Evolutionary conservation across 2,329 filamentous ascomycete species (phyloP).

Genomic region (Macrophomina tecta): DNA sequence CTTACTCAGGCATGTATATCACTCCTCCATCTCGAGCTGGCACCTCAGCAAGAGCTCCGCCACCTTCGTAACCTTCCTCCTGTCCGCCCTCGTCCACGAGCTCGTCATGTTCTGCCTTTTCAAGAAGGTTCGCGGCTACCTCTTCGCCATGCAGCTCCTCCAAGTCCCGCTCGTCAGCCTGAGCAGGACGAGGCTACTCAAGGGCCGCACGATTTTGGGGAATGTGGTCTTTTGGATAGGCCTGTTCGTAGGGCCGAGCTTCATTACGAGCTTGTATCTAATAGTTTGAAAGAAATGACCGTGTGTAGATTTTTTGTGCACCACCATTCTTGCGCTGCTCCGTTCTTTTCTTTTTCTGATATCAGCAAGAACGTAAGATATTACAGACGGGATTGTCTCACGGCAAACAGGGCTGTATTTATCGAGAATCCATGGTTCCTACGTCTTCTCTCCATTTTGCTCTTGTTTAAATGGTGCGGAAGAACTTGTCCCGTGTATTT

Average conservation of each 20-base stretch:
- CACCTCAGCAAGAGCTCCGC: slow-evolving; percentile 73
- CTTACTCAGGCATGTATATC: slow-evolving; percentile 78
- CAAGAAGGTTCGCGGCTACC: slow-evolving; percentile 75
- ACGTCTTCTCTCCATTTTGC: no score
- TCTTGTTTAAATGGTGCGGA: no score
- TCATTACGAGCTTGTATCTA: slow-evolving; percentile 61
- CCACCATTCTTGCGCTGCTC: no score
- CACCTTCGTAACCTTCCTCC: slow-evolving; percentile 76
- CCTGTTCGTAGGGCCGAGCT: slow-evolving; percentile 76
- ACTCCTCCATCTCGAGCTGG: slow-evolving; percentile 75
- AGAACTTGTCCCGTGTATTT: no score
- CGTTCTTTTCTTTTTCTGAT: no score
- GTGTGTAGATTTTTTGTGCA: no score
- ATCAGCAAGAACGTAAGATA: no score
- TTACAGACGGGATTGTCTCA: no score
- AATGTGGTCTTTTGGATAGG: slow-evolving; percentile 81
- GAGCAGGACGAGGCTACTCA: slow-evolving; percentile 70
- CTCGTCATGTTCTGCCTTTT: slow-evolving; percentile 82
- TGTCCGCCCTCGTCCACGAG: slow-evolving; percentile 75
- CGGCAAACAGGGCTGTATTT: no score
- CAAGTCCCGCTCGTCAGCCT: slow-evolving; percentile 74
- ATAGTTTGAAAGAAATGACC: slow-evolving; percentile 44
- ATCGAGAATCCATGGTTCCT: no score
- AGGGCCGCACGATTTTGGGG: slow-evolving; percentile 66
- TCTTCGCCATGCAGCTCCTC: slow-evolving; percentile 74